Evolutionary conservation across 306 rosid genomes (phyloP).

Genomic region (Sophora flavescens): DNA sequence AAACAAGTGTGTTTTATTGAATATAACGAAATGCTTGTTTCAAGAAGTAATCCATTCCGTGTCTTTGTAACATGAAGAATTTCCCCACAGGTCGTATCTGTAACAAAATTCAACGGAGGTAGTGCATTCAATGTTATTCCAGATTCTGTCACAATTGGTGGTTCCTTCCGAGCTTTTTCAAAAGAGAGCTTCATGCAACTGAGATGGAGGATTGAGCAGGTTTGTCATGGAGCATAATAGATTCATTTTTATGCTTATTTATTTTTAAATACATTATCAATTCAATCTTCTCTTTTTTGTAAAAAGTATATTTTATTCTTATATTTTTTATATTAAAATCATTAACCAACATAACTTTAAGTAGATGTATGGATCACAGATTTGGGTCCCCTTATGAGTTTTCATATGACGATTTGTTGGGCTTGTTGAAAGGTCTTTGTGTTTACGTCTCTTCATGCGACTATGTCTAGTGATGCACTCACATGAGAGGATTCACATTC

Average conservation of each 20-base stretch:
- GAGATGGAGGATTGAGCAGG: conserved; percentile 61
- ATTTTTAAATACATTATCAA: not conserved
- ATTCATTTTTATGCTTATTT: not conserved
- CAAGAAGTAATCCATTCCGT: too few species aligned
- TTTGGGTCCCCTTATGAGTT: not conserved
- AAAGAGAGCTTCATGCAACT: conserved; percentile 59
- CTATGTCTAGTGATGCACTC: not conserved
- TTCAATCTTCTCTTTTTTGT: too few species aligned
- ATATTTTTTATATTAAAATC: too few species aligned
- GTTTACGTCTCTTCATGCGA: not conserved
- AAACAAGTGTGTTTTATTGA: too few species aligned
- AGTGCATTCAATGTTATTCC: too few species aligned
- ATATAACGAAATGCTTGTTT: too few species aligned
- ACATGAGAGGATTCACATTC: not conserved
- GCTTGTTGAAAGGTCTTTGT: not conserved
- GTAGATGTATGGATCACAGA: conserved; percentile 20
- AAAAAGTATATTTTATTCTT: too few species aligned
- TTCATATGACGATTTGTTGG: conserved; percentile 18
- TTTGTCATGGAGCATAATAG: not conserved
- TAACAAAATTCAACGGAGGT: conserved; percentile 69
- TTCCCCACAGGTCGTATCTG: conserved; percentile 63
- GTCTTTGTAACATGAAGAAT: not conserved
- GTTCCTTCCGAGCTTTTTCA: conserved; percentile 4
- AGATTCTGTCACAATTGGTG: too few species aligned
- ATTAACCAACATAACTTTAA: conserved; percentile 4